A percentile compares a stretch with the other conserved stretches of the same genome.
These are phyloP conservation scores for Sonneratia caseolaris DNA, from an alignment of 345 rosid genomes.

Conservation along the genomic window DNA sequence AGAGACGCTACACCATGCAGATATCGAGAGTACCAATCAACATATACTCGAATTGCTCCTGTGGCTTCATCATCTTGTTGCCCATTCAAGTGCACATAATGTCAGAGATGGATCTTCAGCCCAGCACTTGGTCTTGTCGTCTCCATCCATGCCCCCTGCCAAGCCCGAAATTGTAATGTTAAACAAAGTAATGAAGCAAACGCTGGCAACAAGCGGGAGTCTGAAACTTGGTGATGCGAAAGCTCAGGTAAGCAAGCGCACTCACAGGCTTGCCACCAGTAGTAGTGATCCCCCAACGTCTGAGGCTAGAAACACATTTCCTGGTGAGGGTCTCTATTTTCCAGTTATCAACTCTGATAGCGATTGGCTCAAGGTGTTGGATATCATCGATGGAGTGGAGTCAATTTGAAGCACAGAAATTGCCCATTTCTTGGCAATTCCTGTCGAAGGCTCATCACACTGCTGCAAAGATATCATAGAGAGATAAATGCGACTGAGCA, in stretches of 20 bases:
- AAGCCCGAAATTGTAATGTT: conserved; percentile 43
- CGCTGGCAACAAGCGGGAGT: conserved; percentile 85
- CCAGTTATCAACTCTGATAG: conserved; percentile 66
- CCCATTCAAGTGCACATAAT: conserved; percentile 58
- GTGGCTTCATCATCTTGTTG: conserved; percentile 82
- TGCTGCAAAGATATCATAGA: not conserved
- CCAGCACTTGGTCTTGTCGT: conserved; percentile 58
- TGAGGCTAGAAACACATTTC: conserved; percentile 22
- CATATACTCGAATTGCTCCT: conserved; percentile 71
- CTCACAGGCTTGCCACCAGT: conserved; percentile 68
- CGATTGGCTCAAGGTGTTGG: conserved; percentile 75
- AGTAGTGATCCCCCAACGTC: conserved; percentile 66
- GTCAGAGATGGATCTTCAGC: conserved; percentile 66
- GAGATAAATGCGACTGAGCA: too few species aligned
- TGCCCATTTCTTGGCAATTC: not conserved
- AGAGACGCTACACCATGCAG: conserved; percentile 91
- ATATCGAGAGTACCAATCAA: conserved; percentile 68
- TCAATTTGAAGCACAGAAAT: conserved; percentile 4
- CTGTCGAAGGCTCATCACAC: not conserved
- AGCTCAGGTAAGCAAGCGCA: conserved; percentile 50
- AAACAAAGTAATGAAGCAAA: conserved; percentile 42
- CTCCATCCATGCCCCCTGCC: not conserved
- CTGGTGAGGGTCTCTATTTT: conserved; percentile 44
- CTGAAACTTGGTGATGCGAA: conserved; percentile 70
- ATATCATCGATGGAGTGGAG: conserved; percentile 86